These are phyloP conservation scores for Pleurotus sapidus DNA, from an alignment of 768 basidiomycete species.

Conservation along the genomic window DNA sequence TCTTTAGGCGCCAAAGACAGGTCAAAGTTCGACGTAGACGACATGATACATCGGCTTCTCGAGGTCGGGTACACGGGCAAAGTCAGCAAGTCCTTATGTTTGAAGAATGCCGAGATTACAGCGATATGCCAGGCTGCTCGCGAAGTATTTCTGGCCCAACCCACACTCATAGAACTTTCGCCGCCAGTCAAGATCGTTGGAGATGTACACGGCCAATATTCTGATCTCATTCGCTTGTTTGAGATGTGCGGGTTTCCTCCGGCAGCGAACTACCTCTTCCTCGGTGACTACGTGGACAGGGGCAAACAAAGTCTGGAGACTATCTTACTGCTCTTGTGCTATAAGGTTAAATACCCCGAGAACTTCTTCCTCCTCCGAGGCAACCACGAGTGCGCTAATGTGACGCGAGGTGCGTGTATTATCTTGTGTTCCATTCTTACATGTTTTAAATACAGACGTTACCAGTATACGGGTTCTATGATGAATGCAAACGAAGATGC, in stretches of 20 bases:
- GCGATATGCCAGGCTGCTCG: constrained; percentile 93
- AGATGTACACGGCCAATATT: constrained; percentile 98
- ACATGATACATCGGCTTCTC: constrained; percentile 95
- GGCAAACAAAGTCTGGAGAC: constrained; percentile 99
- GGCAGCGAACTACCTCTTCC: constrained; percentile 94
- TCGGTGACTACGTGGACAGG: constrained; percentile 98
- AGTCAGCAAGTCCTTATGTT: constrained; percentile 90
- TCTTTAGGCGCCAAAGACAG: constrained; percentile 50
- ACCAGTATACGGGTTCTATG: constrained; percentile 98
- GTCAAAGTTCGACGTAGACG: constrained; percentile 86
- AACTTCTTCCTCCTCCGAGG: constrained; percentile 98
- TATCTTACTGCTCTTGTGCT: constrained; percentile 92
- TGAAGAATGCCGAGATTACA: constrained; percentile 96
- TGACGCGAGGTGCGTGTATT: constrained; percentile 81
- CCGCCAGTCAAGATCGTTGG: constrained; percentile 99
- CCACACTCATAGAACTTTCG: constrained; percentile 93
- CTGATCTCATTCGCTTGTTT: constrained; percentile 95
- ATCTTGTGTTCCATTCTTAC: not conserved
- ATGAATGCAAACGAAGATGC: constrained; percentile 99
- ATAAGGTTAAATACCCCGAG: constrained; percentile 99
- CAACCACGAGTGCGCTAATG: constrained; percentile 99
- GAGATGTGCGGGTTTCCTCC: constrained; percentile 99
- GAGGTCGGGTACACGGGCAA: constrained; percentile 98
- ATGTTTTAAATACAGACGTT: constrained; percentile 14
- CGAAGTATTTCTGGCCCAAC: constrained; percentile 94